Evolutionary conservation across 1,284 basidiomycete genomes (phyloP), one percentile per base, ranked within the genome.

Genomic region (Neolentinus lepideus): DNA sequence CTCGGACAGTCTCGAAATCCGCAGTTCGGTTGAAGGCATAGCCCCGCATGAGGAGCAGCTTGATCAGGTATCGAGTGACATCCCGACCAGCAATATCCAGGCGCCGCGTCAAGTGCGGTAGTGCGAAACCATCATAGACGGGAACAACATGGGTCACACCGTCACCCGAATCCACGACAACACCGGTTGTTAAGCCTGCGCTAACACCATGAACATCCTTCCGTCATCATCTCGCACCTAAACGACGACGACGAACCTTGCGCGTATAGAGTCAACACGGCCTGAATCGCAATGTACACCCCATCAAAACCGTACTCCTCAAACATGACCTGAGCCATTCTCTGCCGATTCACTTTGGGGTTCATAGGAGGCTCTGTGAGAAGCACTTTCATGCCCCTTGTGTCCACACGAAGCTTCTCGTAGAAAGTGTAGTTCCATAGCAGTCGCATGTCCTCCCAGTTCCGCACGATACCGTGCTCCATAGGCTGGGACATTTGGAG

Each of bases 331-430:
- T 99, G 88, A 59, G 86, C 89, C 95, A 99, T 98, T 68, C 84
- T 80, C 71, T 95, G 88, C 64, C 97, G 76, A 72, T 99, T 99
- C 61, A 75, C 85, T 68, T 89, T 93, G 2, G 97, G 97, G 74
- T 99, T 99, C 96, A 99, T 98, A 45, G 96, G 97, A n/a, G 97
- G 97, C 71, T 99, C 97, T 0, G 97, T 99, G 63, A 99, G 80
- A 57, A 99, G 74, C 50, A 99, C 83, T 75, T 98, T 99, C 62
- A 85, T 80, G 1, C 94, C 97, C 50, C 78, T 77, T 24, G 95
- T 88, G 67, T 98, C 89, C 62, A 98, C 80, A 63, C 84, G 81
- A 58, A 99, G 83, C 75, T 99, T 99, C 74, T 98, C 92, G 67
- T 93, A 80, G 70, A 99, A 99, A 1, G 96, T 99, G 71, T 99